Evolutionary conservation across 306 rosid genomes (phyloP), one percentile per base, ranked within the genome.

Genomic region (Corylus avellana): DNA sequence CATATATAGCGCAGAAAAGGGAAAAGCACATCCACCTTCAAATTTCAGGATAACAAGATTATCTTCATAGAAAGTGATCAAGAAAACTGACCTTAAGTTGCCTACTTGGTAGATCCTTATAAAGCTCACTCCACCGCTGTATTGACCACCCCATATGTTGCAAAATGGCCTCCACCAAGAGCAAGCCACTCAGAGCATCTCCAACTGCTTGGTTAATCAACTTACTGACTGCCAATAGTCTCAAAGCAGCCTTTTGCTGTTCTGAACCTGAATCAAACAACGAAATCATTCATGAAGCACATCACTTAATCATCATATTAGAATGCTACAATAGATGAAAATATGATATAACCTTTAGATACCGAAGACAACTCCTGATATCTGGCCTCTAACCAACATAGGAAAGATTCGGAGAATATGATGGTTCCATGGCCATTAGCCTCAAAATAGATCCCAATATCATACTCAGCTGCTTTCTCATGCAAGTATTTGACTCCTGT

Each of bases 391-490:
- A 95, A 85, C 96, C 91, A 82, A 61, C 20, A 51, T 53, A 76
- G 50, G 87, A 87, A 89, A 57, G 77, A 62, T 80, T 95, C 96
- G 4, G 99, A 95, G 85, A 93, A 95, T 82, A 95, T 77, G 78
- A 91, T 61, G 57, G 99, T 91, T 67, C 99, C 99, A 80, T 93
- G 99, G 78, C 99, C 99, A 87, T 95, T 95, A 86, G 99, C 98
- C 83, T 95, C 99, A 80, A 93, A 95, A 86, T 93, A 95, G 77
- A 95, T 93, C 73, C 99, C 98, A 42, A 95, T 86, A 84, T 91
- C 98, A 79, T 66, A 93, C 59, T 82, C 90, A 57, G 88, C 86
- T 69, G 98, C 98, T 88, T 95, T 91, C 83, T 90, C 96, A 48
- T 93, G 97, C 70, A 95, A 86, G 87, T 87, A 87, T 82, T 95